Base-by-base conservation (phyloP, 139 green algal species). In the Penium margaritaceum region DNA sequence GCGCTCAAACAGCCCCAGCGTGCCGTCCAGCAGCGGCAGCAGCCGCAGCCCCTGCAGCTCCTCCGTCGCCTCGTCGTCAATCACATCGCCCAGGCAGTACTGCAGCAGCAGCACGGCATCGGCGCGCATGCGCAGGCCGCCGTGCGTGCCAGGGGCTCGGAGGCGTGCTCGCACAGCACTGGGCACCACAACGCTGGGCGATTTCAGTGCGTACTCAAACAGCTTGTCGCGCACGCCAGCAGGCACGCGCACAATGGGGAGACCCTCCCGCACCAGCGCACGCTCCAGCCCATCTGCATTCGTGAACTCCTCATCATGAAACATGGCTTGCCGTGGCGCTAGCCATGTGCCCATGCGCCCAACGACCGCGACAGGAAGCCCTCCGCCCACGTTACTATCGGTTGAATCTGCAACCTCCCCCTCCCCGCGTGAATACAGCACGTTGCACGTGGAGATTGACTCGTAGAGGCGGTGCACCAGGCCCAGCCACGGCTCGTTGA, bases 81-180 rank as follows among this genome's bases (percentile, higher is more conserved):
- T 51, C 36, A 84, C 63, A 35, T 85, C 77, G 12, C 58, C 39
- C n/a, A 92, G 54, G 54, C 68, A 82, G 74, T 89, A 92, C 46
- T 77, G 55, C 32, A 77, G 41, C 35, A 84, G 37, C 70, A 71
- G 6, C 17, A 63, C 33, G 43, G 62, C 43, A 1, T 62, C 29
- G 14, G 38, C 55, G 1, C 46, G 44, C 6, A 43, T 37, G 43
- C 35, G 37, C 29, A 38, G 15, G 5, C 57, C 57, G 29, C 70
- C 19, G 4, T 81, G 76, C 7, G 72, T 15, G 9, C 57, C 65
- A 3, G 74, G 36, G 1, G n/a, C 46, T 15, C 15, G 32, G 63
- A 70, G 19, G n/a, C 67, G 57, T 3, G 44, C 70, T 14, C 70
- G 53, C 30, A 77, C 62, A 19, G 57, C 29, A 2, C 43, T 46